Evolutionary conservation across 805 yeast genomes (phyloP), one percentile per base, ranked within the genome.

Genomic region (Blastobotrys parvus): DNA sequence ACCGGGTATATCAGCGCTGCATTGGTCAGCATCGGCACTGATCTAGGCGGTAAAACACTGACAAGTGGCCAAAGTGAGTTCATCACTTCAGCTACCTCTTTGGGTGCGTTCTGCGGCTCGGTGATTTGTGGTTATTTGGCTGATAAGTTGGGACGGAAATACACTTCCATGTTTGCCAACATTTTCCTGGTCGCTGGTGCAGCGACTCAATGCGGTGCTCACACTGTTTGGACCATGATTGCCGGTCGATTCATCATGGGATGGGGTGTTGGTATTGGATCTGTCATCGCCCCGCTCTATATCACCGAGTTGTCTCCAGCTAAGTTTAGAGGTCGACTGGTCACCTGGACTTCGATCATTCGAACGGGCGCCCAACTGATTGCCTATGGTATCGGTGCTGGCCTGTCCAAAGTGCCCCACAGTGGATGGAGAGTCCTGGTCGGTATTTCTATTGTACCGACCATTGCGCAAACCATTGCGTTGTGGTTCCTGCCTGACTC

Each of bases 1-100:
- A 90, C 97, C 1, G 97, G 97, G 52, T 89, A 89, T 64, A 88
- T 90, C 34, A 89, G 97, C 3, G 78, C 94, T 15, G 97, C 97
- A 0, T 69, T 90, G 55, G 94, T 88, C 19, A 76, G 86, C 30
- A 78, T 90, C 38, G 87, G 88, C 8, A 75, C 77, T 3, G 94
- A 83, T 59, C 72, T 90, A 48, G 64, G 70, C 38, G 42, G 44
- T 25, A n/a, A n/a, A n/a, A 55, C 59, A 0, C 69, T 89, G 43
- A 69, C 87, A 0, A 74, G 77, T 45, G 94, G 95, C 40, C 80
- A 88, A 51, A 83, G 86, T 63, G 95, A 89, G 65, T 68, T 85
- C 51, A 87, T 90, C 55, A 90, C 97, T 0, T 82, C 95, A 8
- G 95, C 96, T 11, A 89, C 97, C 0, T 86, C 96, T 0, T 68